phyloP scores from a whole-genome alignment of 2,329 filamentous ascomycete species.

The Lecanicillium sp. region DNA sequence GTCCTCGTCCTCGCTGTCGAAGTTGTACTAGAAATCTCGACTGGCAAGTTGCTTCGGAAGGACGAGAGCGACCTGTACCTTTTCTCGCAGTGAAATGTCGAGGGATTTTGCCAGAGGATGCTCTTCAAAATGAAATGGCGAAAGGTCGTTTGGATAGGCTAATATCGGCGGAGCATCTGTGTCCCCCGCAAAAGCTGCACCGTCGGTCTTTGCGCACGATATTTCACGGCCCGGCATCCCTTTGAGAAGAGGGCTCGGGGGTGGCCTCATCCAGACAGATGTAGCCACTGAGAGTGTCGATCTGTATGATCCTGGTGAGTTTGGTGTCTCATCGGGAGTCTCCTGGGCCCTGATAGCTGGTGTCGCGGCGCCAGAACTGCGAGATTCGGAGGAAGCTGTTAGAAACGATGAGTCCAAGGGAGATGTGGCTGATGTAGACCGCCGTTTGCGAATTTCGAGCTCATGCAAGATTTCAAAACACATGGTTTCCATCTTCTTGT shows the following conservation, averaged over 20 bases:
- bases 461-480: conserved; percentile 3
- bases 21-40: conserved; percentile 28
- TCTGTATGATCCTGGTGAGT: neutral
- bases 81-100: conserved; percentile 18
- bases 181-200: conserved; percentile 25
- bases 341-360: neutral
- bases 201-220: conserved; percentile 28
- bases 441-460: neutral
- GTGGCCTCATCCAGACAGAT: neutral
- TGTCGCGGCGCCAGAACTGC: neutral
- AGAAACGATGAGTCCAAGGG: neutral
- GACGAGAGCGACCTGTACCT: conserved; percentile 24
- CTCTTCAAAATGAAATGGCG: conserved; percentile 23
- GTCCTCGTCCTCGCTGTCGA: conserved; percentile 24
- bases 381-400: conserved; percentile 2
- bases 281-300: conserved; percentile 2
- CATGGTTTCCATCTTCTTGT: conserved; percentile 23
- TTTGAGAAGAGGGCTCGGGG: conserved; percentile 33
- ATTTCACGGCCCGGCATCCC: conserved; percentile 31
- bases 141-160: conserved; percentile 25
- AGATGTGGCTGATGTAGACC: neutral
- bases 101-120: conserved; percentile 26
- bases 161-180: conserved; percentile 19
- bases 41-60: conserved; percentile 23
- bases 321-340: too few relatives aligned